Percentiles rank a stretch among this genome's conserved stretches.
Conservation (phyloP, 1,284 basidiomycete genomes). For the Lignosus rhinocerotis region DNA sequence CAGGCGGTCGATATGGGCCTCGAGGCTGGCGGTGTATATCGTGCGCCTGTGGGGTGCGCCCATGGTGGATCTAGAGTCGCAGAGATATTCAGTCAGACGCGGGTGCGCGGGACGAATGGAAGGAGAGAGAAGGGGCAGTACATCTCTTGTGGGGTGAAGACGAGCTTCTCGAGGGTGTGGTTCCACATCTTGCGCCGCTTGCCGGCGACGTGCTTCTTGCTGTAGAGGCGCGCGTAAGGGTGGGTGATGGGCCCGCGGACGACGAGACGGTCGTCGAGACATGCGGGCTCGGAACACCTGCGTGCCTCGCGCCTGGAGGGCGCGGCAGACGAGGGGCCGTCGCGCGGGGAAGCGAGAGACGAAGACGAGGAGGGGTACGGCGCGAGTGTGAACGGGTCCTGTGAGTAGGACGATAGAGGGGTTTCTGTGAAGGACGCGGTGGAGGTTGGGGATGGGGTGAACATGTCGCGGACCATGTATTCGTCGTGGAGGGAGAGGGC, state of each 20-base stretch:
- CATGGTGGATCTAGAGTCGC: constrained; percentile 64
- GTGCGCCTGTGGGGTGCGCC: constrained; percentile 53
- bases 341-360: background rate
- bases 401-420: constrained; percentile 3
- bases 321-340: background rate
- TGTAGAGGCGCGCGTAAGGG: constrained; percentile 64
- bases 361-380: constrained; percentile 4
- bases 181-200: constrained; percentile 75
- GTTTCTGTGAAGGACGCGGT: constrained; percentile 3
- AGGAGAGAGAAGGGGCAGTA: constrained; percentile 32
- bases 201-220: constrained; percentile 55
- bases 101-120: constrained; percentile 9
- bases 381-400: background rate
- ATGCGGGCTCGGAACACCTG: constrained; percentile 6
- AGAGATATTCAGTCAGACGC: too few species aligned
- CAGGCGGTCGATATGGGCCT: constrained; percentile 33
- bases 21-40: constrained; percentile 37
- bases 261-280: constrained; percentile 15
- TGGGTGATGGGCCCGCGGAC: constrained; percentile 47
- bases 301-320: constrained; percentile 5
- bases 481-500: constrained; percentile 2
- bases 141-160: constrained; percentile 70
- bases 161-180: constrained; percentile 67
- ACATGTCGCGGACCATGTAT: constrained; percentile 17
- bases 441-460: constrained; percentile 17